Percentiles rank a stretch among this genome's conserved stretches.
These are phyloP conservation scores for Umbelopsis vinacea DNA, from an alignment of 192 early-diverging fungal genomes.

Conservation along the genomic window DNA sequence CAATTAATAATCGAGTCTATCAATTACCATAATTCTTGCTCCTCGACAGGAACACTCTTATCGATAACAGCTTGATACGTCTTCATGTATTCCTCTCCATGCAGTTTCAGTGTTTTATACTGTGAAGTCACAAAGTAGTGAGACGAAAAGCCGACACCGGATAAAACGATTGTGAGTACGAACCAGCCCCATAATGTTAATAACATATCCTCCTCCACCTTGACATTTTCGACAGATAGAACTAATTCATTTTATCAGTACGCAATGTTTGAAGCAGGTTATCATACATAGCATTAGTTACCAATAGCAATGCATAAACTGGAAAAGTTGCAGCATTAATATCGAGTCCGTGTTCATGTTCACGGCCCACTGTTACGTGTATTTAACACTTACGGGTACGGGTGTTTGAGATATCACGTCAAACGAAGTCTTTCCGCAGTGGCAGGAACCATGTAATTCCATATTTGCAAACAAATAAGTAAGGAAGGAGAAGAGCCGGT, in stretches of 20 bases:
- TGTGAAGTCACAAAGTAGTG: not conserved
- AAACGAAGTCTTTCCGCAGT: conserved; percentile 62
- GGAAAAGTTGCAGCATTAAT: not conserved
- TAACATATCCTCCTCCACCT: conserved; percentile 60
- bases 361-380: not conserved
- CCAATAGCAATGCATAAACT: conserved; percentile 64
- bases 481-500: not conserved
- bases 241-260: conserved; percentile 26
- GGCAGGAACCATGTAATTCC: conserved; percentile 64
- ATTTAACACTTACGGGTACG: conserved; percentile 44
- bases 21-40: conserved; percentile 31
- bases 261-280: not conserved
- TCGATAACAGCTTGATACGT: conserved; percentile 45
- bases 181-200: conserved; percentile 60
- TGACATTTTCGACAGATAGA: conserved; percentile 69
- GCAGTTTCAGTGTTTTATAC: conserved; percentile 40
- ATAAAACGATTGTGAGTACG: not conserved
- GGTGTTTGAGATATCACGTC: conserved; percentile 53
- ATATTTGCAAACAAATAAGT: conserved; percentile 12
- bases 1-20: not conserved
- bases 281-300: conserved; percentile 2
- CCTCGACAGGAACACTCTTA: conserved; percentile 17
- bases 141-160: no score
- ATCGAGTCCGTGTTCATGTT: not conserved
- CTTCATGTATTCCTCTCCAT: conserved; percentile 38